These are phyloP conservation scores for Fennellomyces sp. DNA, from an alignment of 371 early-diverging fungal species.

Conservation along the genomic window DNA sequence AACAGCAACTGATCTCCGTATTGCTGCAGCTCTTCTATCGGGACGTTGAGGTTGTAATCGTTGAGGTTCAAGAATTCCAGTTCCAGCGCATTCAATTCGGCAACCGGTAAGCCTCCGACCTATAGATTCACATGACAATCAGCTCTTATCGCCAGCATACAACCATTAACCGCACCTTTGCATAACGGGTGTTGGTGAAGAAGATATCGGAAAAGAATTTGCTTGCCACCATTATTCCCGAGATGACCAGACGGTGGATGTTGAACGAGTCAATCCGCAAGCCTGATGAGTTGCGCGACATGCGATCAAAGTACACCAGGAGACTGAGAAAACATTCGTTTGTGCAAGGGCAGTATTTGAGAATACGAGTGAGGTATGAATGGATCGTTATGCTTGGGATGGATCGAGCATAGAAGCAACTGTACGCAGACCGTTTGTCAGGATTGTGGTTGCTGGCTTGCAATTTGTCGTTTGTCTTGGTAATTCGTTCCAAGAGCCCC, in stretches of 20 bases:
- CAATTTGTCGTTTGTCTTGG: slow-evolving; percentile 44
- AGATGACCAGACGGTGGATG: slow-evolving; percentile 80
- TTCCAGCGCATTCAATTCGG: slow-evolving; percentile 90
- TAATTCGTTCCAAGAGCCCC: slow-evolving; percentile 40
- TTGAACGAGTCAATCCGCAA: slow-evolving; percentile 72
- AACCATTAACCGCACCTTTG: slow-evolving; percentile 48
- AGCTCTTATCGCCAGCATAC: not conserved
- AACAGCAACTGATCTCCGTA: slow-evolving; percentile 60
- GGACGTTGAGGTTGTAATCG: slow-evolving; percentile 76
- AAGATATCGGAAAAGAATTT: slow-evolving; percentile 84
- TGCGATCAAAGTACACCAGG: slow-evolving; percentile 78
- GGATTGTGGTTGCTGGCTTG: slow-evolving; percentile 11
- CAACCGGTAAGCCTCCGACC: slow-evolving; percentile 92
- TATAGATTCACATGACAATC: slow-evolving; percentile 25
- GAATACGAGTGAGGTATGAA: slow-evolving; percentile 72
- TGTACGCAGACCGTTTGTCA: slow-evolving; percentile 28
- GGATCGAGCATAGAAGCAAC: slow-evolving; percentile 74
- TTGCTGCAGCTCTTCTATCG: slow-evolving; percentile 77
- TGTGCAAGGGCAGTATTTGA: slow-evolving; percentile 83
- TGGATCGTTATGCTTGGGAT: slow-evolving; percentile 81
- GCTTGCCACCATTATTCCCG: slow-evolving; percentile 68
- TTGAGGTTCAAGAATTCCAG: slow-evolving; percentile 79
- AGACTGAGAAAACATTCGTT: slow-evolving; percentile 78
- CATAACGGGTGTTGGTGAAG: slow-evolving; percentile 80
- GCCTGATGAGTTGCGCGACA: slow-evolving; percentile 60